phyloP scores from a whole-genome alignment of 345 rosid genomes.

The Mangifera indica region DNA sequence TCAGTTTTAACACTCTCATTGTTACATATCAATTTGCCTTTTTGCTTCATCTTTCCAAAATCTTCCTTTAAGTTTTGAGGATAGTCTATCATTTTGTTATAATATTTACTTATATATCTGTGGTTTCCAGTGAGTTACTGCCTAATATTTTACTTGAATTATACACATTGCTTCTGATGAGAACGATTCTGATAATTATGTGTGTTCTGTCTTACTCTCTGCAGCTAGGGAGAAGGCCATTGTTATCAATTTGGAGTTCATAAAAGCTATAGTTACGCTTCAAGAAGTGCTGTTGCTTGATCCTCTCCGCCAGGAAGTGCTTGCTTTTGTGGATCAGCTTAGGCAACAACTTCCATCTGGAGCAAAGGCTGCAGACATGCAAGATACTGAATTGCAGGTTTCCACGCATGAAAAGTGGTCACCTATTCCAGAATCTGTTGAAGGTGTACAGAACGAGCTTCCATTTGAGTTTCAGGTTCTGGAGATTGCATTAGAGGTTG shows the following conservation, averaged over 20 bases:
- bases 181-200: background rate
- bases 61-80: background rate
- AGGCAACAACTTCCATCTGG: constrained; percentile 65
- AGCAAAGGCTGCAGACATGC: constrained; percentile 31
- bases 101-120: too few species aligned
- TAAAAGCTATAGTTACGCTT: constrained; percentile 76
- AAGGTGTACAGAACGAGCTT: constrained; percentile 77
- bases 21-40: background rate
- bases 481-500: constrained; percentile 87
- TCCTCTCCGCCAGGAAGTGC: constrained; percentile 75
- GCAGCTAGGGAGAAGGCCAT: constrained; percentile 85
- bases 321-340: constrained; percentile 70
- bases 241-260: constrained; percentile 84
- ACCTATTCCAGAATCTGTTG: constrained; percentile 67
- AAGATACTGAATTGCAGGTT: constrained; percentile 42
- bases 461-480: constrained; percentile 96
- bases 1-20: background rate
- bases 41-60: background rate
- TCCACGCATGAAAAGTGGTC: constrained; percentile 45
- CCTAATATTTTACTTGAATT: background rate
- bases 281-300: constrained; percentile 80
- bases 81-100: too few species aligned
- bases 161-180: background rate
- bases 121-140: background rate
- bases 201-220: constrained; percentile 14